Percentiles rank a stretch among this genome's conserved stretches.
Conservation (phyloP, 2,329 filamentous ascomycete genomes). For the Cryphonectria japonica region DNA sequence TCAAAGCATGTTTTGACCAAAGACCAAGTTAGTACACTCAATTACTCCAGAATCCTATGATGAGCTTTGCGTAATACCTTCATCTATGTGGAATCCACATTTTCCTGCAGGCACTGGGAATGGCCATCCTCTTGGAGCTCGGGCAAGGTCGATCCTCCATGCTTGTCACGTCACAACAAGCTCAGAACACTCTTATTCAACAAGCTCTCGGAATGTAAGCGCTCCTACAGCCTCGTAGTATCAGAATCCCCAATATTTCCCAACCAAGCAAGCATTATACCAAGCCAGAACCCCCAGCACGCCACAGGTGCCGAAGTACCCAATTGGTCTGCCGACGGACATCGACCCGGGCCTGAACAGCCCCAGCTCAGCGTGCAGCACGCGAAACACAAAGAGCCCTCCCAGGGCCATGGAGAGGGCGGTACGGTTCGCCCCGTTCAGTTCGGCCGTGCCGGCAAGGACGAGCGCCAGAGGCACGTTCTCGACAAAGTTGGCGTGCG, state of each 20-base stretch:
- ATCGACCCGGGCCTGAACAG: slow-evolving; percentile 32
- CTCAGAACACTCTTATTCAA: background rate
- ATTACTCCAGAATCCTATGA: background rate
- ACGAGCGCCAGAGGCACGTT: slow-evolving; percentile 39
- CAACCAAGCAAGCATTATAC: slow-evolving; percentile 36
- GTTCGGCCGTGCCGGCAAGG: slow-evolving; percentile 38
- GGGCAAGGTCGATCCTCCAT: background rate
- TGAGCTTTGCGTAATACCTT: background rate
- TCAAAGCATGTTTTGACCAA: too few species aligned
- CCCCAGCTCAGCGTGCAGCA: slow-evolving; percentile 38
- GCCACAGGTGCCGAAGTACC: slow-evolving; percentile 37
- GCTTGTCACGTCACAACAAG: background rate
- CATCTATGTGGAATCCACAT: background rate
- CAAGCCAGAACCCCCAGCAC: slow-evolving; percentile 35
- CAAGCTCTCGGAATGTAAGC: background rate
- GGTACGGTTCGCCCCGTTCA: slow-evolving; percentile 38
- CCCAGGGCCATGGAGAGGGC: slow-evolving; percentile 33
- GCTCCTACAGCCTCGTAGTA: background rate
- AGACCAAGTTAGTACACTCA: too few species aligned
- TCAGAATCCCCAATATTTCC: slow-evolving; percentile 27
- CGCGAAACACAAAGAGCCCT: slow-evolving; percentile 35
- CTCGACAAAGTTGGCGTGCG: slow-evolving; percentile 39
- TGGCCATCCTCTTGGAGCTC: background rate
- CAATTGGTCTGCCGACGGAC: slow-evolving; percentile 36
- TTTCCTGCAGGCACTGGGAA: background rate